Evolutionary conservation across 2,329 filamentous ascomycete genomes (phyloP), one percentile per base, ranked within the genome.

Genomic region (Nemania sp.): DNA sequence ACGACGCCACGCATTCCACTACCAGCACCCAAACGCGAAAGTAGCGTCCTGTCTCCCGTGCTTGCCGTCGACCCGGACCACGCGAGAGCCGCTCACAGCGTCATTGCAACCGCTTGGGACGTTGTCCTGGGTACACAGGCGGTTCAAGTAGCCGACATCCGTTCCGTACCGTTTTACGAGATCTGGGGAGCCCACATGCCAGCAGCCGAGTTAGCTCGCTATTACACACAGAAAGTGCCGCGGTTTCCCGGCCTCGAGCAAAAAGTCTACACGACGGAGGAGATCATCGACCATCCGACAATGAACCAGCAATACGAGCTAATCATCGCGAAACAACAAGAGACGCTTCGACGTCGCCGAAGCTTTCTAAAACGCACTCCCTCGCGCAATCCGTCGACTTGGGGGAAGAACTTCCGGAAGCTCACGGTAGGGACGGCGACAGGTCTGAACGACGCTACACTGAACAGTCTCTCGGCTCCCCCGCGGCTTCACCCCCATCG

Each of bases 181-280:
- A 72, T 81, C 11, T 79, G 77, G 67, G 75, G 75, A 6, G 77
- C 77, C 1, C 68, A 81, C 19, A 69, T 82, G 36, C 73, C 79
- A 0, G 79, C 79, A 0, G 68, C 75, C 6, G 70, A 77, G 57
- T 70, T 82, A 24, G 74, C 78, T 2, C 66, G 72, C 4, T 72
- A 72, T 45, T 71, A 81, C 42, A 79, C 76, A 48, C 68, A 68
- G 3, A 70, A 72, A 14, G 67, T 81, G 7, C 67, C 73, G 1
- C 66, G 66, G 22, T 60, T 76, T 8, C 66, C 68, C 0, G 75
- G 73, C 2, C 63, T 73, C 5, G 72, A 74, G 28, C 61, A 60
- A 12, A 66, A 60, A 12, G 63, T 66, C 8, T 63, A 79, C 5
- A 73, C 72, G 0, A 73, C 77, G 47, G 77, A 78, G 43, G 79